Evolutionary conservation across 805 yeast species (phyloP).

Genomic region (fission yeast (Schizosaccharomyces pombe)): DNA sequence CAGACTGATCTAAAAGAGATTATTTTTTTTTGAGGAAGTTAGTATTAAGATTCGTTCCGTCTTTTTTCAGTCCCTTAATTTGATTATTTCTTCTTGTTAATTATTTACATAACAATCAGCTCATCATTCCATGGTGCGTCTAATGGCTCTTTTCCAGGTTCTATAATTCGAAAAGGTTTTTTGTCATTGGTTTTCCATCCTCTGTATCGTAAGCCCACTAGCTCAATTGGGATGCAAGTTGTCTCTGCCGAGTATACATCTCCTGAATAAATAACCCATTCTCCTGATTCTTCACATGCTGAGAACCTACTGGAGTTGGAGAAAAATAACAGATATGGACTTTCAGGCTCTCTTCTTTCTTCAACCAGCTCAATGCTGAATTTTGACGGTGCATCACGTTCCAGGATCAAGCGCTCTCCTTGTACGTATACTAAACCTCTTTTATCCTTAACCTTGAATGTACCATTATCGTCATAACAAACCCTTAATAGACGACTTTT

Average conservation of each 20-base stretch:
- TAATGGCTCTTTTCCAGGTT: neutral
- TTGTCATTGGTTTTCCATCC: neutral
- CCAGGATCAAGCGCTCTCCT: neutral
- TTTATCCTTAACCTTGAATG: neutral
- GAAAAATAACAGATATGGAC: neutral
- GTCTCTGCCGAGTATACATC: neutral
- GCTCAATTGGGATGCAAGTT: neutral
- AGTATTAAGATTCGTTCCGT: no score
- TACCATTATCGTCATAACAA: neutral
- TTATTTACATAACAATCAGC: neutral
- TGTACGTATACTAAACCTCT: neutral
- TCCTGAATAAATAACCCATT: neutral
- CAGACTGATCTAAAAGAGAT: no score
- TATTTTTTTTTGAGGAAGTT: no score
- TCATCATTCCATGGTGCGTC: neutral
- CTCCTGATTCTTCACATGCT: neutral
- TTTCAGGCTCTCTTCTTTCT: neutral
- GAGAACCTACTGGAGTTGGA: neutral
- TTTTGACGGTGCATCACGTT: neutral
- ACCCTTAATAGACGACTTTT: neutral
- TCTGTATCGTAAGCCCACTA: neutral
- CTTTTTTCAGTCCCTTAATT: no score
- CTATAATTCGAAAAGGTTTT: neutral
- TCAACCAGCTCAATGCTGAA: neutral
- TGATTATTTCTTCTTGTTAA: no score